Evolutionary conservation across 2,329 filamentous ascomycete genomes (phyloP), one percentile per base, ranked within the genome.

Genomic region (Aspergillus clavatus): DNA sequence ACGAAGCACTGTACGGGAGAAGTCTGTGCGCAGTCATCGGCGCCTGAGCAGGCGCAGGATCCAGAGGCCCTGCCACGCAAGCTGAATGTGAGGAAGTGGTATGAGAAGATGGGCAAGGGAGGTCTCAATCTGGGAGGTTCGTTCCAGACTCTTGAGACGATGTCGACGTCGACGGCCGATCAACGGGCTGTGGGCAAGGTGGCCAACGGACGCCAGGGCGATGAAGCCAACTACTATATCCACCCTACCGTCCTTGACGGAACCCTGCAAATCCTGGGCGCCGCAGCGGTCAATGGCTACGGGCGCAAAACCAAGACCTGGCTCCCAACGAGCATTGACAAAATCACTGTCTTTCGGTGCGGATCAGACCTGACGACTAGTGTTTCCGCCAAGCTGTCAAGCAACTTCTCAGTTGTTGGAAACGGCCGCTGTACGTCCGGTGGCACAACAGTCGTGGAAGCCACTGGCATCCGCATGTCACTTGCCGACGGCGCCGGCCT

Each of bases 1-100:
- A 53, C 35, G 8, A 59, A 60, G 36, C 59, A 64, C 40, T 58
- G 59, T 45, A 8, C 37, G 35, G 54, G 61, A 10, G 18, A 59
- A 16, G 38, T 51, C 29, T 3, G 12, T 12, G 21, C 31, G 3
- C 27, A 27, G 4, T 16, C 26, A 12, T 12, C 22, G 29, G 18
- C 12, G 7, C 8, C 16, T 18, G 23, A 31, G 12, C 14, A n/a
- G 26, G 14, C 14, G n/a, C 38, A 28, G 23, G 23, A 24, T 19
- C 8, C 26, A 2, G 18, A 8, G 0, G 10, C 19, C 27, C 47
- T 52, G 8, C 37, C 50, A 12, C 52, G 53, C n/a, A 50, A 46
- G 19, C 37, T 56, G 2, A n/a, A 31, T 2, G 42, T 48, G 0
- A 26, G 28, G 6, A 40, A 45, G 2, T 57, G 48, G 26, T 57